Percentiles rank a stretch among this genome's conserved stretches.
phyloP scores from a whole-genome alignment of 2,329 filamentous ascomycete genomes.

The Trematosphaeria pertusa region DNA sequence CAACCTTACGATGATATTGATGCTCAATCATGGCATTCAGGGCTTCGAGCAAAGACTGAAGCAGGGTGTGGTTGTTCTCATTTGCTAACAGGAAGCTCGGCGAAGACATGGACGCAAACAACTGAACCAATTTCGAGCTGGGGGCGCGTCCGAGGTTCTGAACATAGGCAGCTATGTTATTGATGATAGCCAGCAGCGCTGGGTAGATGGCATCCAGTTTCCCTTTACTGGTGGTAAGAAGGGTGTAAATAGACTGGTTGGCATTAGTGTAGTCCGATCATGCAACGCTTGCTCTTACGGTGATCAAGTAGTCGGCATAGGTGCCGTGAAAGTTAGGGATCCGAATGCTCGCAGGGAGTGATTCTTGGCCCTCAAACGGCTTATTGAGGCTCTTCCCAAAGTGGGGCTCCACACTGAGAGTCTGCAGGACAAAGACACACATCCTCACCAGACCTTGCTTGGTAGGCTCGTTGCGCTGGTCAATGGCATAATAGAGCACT shows the following conservation, averaged over 20 bases:
- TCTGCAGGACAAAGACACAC: slow-evolving; percentile 97
- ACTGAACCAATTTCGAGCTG: slow-evolving; percentile 81
- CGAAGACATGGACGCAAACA: slow-evolving; percentile 91
- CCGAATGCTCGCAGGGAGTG: slow-evolving; percentile 79
- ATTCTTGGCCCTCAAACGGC: slow-evolving; percentile 86
- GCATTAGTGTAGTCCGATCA: slow-evolving; percentile 28
- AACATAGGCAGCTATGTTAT: slow-evolving; percentile 88
- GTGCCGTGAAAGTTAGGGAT: slow-evolving; percentile 85
- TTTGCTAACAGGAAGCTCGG: slow-evolving; percentile 92
- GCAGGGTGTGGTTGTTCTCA: slow-evolving; percentile 83
- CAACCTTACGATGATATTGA: slow-evolving; percentile 73
- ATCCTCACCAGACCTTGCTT: slow-evolving; percentile 94
- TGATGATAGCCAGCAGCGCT: slow-evolving; percentile 87
- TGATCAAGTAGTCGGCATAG: slow-evolving; percentile 93
- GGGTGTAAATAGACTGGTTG: slow-evolving; percentile 80
- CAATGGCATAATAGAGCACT: slow-evolving; percentile 89
- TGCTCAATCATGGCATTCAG: slow-evolving; percentile 91
- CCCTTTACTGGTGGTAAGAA: slow-evolving; percentile 91
- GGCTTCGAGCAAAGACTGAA: slow-evolving; percentile 84
- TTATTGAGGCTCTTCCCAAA: slow-evolving; percentile 93
- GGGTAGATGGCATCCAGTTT: slow-evolving; percentile 91
- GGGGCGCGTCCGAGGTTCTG: slow-evolving; percentile 77
- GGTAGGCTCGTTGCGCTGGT: slow-evolving; percentile 82
- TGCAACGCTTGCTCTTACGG: slow-evolving; percentile 62
- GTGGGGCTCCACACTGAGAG: slow-evolving; percentile 87